A percentile compares a stretch with the other conserved stretches of the same genome.
Evolutionary conservation across 768 basidiomycete genomes (phyloP).

Genomic region (Leccinum uliginosum): DNA sequence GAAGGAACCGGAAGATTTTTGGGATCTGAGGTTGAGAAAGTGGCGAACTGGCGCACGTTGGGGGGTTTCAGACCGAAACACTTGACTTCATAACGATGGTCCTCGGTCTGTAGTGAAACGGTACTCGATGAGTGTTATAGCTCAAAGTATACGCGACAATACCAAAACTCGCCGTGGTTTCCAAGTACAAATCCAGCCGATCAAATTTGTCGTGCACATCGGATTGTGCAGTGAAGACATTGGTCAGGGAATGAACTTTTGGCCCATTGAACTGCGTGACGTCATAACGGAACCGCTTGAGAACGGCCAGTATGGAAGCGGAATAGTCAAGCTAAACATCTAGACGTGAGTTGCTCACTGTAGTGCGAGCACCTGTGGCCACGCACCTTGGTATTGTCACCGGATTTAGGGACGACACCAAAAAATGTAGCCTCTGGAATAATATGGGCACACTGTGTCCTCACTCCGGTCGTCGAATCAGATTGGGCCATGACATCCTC

Average conservation of each 20-base stretch:
- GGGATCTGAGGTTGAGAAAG: conserved; percentile 4
- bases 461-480: no score
- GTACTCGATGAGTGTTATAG: background rate
- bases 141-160: background rate
- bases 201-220: conserved; percentile 2
- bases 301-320: background rate
- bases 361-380: background rate
- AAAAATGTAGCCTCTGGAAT: conserved; percentile 4
- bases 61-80: background rate
- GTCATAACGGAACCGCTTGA: background rate
- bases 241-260: conserved; percentile 6
- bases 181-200: conserved; percentile 2
- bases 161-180: conserved; percentile 3
- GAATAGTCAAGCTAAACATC: background rate
- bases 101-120: background rate
- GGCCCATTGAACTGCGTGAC: background rate
- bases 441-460: background rate
- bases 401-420: background rate
- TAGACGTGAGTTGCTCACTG: background rate
- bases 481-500: background rate
- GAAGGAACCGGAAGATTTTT: conserved; percentile 13
- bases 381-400: background rate
- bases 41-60: background rate
- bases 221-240: no score
- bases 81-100: conserved; percentile 7